Conservation (phyloP, 139 green algal genomes). For the Micractinium sp. region DNA sequence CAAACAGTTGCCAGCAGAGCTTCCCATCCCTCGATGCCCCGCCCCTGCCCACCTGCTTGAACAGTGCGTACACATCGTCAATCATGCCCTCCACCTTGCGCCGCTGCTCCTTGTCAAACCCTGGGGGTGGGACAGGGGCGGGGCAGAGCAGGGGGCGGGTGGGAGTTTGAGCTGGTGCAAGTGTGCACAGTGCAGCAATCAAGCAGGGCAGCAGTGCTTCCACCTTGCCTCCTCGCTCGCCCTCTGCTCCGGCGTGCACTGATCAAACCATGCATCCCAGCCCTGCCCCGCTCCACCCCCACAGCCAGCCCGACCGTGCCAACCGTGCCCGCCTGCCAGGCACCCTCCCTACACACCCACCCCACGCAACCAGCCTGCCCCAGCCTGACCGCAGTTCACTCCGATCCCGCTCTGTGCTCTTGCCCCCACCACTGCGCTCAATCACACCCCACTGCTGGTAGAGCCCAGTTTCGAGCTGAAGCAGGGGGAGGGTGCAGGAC, state of each 20-base stretch:
- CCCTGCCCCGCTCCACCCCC: no score
- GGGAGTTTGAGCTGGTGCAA: not conserved
- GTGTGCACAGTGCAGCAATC: not conserved
- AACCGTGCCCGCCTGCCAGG: no score
- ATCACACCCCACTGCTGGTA: not conserved
- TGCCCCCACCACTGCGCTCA: not conserved
- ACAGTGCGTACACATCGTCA: constrained; percentile 69
- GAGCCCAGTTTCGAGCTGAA: not conserved
- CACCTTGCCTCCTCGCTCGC: no score
- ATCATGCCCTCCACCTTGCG: constrained; percentile 79
- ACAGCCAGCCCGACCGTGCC: no score
- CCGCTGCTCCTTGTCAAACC: constrained; percentile 77
- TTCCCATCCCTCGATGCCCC: not conserved
- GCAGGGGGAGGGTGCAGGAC: not conserved
- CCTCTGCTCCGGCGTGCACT: no score
- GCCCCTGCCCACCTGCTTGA: constrained; percentile 1
- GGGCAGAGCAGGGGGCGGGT: not conserved
- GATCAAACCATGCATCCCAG: no score
- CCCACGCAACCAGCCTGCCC: not conserved
- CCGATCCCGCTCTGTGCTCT: not conserved
- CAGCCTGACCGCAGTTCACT: no score
- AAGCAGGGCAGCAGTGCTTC: not conserved
- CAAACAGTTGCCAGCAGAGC: no score
- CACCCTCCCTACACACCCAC: no score
- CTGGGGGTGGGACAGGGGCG: not conserved